phyloP scores from a whole-genome alignment of 257 asterid species.

The Scutellaria barbata region DNA sequence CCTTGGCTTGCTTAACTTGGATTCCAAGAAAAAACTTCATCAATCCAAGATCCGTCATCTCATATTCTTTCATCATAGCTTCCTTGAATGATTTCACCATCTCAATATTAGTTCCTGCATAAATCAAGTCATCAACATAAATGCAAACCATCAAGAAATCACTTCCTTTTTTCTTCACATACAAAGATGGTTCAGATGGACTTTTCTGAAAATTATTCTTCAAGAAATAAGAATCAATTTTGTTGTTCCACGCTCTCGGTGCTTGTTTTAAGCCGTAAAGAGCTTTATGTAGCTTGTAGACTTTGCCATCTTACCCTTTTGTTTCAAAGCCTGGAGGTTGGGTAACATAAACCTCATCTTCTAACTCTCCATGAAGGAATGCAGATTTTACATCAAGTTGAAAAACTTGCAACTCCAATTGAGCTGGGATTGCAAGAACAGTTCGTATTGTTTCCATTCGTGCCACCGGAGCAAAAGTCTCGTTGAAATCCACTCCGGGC shows the following conservation, averaged over 20 bases:
- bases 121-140: constrained; percentile 12
- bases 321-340: constrained; percentile 9
- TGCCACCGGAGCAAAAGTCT: neutral
- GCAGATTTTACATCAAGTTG: constrained; percentile 15
- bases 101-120: neutral
- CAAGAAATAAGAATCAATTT: neutral
- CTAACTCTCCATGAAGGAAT: neutral
- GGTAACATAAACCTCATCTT: neutral
- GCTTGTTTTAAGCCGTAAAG: constrained; percentile 2
- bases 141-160: constrained; percentile 6
- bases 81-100: neutral
- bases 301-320: neutral
- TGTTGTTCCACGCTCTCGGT: neutral
- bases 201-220: neutral
- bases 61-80: neutral
- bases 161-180: neutral
- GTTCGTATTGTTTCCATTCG: neutral
- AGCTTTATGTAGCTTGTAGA: neutral
- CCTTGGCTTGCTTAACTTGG: neutral
- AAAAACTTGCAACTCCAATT: constrained; percentile 1
- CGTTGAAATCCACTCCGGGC: neutral
- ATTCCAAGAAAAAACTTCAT: constrained; percentile 3
- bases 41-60: constrained; percentile 2
- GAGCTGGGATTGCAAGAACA: neutral
- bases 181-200: neutral